Evolutionary conservation across 306 rosid genomes (phyloP).

Genomic region (Potentilla sterilis): DNA sequence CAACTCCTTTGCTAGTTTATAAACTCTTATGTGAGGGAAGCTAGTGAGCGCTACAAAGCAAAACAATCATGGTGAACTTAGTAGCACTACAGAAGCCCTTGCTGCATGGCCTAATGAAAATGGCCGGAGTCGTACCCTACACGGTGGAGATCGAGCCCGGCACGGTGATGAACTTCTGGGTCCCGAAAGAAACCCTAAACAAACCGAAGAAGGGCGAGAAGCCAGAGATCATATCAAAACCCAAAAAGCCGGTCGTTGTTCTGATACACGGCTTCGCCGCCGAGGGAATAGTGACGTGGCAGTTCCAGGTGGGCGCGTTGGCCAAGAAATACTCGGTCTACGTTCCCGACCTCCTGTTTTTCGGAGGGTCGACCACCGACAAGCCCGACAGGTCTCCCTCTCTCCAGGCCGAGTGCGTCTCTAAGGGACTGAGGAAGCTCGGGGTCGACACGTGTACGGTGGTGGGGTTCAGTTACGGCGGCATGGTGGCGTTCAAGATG

Average conservation of each 20-base stretch:
- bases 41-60: background rate
- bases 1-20: background rate
- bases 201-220: slow-evolving; percentile 46
- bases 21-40: background rate
- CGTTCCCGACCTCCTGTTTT: slow-evolving; percentile 79
- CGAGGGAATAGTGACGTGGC: slow-evolving; percentile 89
- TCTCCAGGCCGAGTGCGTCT: slow-evolving; percentile 84
- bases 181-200: slow-evolving; percentile 52
- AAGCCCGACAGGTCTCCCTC: slow-evolving; percentile 49
- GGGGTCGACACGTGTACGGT: slow-evolving; percentile 62
- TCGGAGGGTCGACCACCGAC: slow-evolving; percentile 64
- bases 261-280: slow-evolving; percentile 76
- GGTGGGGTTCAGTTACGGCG: slow-evolving; percentile 89
- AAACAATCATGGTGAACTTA: slow-evolving; percentile 63
- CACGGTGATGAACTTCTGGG: slow-evolving; percentile 77
- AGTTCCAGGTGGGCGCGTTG: slow-evolving; percentile 52
- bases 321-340: slow-evolving; percentile 56
- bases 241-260: slow-evolving; percentile 69
- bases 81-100: slow-evolving; percentile 70
- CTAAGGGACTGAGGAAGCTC: slow-evolving; percentile 46
- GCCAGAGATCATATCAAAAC: slow-evolving; percentile 27
- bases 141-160: slow-evolving; percentile 74
- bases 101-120: slow-evolving; percentile 66
- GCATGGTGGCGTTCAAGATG: slow-evolving; percentile 73
- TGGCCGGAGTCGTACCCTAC: slow-evolving; percentile 76